Evolutionary conservation across 305 asterid genomes (phyloP), one percentile per base, ranked within the genome.

Genomic region (Solanum hybrid): DNA sequence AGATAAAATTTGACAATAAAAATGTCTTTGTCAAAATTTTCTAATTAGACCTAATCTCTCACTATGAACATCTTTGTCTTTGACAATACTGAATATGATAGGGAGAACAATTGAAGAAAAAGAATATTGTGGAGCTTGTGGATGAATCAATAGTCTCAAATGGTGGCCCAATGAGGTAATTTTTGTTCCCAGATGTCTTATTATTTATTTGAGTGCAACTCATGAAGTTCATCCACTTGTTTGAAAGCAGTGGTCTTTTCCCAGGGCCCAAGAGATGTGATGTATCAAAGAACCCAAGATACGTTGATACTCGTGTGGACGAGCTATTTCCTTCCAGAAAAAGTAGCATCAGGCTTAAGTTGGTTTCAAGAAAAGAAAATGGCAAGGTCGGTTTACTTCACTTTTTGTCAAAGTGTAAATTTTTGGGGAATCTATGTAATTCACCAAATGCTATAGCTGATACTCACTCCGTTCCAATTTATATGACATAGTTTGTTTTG

Each of bases 31-130:
- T n/a, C 51, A 20, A 8, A n/a, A 24, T 80, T 37, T 51, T 80
- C 24, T 39, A 39, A 24, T 26, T 13, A 24, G 86, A 39, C 33
- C 35, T 37, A 24, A 80, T 80, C 8, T 80, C 86, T 39, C 86
- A 39, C 67, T 80, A 13, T 24, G 35, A 8, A 6, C 67, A 13
- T 80, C 64, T 89, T 79, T 26, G 87, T 28, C 9, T 22, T 89
- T 88, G 86, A 8, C 35, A 29, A 26, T n/a, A 6, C 14, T 92
- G 89, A 83, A 8, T 86, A 87, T 91, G 90, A 89, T 85, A 96
- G 99, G 99, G 94, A 67, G 98, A 97, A 92, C 93, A 96, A 89
- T 92, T 97, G 94, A 95, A 96, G 95, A 95, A 91, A 80, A 93
- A 94, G 91, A 92, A 89, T 80, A 39, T 77, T 36, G 46, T 46